A percentile compares a stretch with the other conserved stretches of the same genome.
Evolutionary conservation across 2,329 filamentous ascomycete species (phyloP).

Genomic region (Stagonosporopsis vannaccii): DNA sequence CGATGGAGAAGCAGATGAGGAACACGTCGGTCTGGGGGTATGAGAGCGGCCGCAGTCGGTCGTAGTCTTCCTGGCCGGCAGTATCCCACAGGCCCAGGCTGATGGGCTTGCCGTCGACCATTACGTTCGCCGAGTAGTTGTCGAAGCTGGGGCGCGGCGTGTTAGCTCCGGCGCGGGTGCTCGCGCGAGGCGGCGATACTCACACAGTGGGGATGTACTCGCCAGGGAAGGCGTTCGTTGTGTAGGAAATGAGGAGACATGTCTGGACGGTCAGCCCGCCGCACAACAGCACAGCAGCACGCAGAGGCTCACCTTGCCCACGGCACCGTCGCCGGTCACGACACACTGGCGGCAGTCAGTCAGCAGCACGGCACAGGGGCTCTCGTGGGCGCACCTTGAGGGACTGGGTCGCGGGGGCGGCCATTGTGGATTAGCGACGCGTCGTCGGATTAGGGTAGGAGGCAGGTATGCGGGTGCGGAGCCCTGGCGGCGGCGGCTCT

Average conservation of each 20-base stretch:
- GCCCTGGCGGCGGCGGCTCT: constrained; percentile 31
- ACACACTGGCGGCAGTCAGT: constrained; percentile 56
- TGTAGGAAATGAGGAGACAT: constrained; percentile 98
- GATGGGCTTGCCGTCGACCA: constrained; percentile 98
- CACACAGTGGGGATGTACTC: constrained; percentile 99
- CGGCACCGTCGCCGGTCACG: constrained; percentile 98
- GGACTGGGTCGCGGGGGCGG: constrained; percentile 87
- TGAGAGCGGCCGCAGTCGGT: constrained; percentile 89
- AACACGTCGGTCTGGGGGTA: constrained; percentile 99
- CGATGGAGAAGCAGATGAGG: constrained; percentile 97
- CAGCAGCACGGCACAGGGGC: background rate
- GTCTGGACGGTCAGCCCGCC: constrained; percentile 67
- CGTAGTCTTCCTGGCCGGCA: constrained; percentile 95
- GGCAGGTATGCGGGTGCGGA: constrained; percentile 20
- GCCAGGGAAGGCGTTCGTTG: constrained; percentile 98
- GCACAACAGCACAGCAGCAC: constrained; percentile 21
- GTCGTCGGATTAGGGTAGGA: constrained; percentile 36
- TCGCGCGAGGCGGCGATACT: constrained; percentile 45
- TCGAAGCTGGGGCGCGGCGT: constrained; percentile 73
- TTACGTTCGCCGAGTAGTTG: constrained; percentile 98
- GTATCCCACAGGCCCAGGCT: constrained; percentile 98
- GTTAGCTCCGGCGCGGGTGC: too few species aligned
- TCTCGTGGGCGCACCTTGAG: constrained; percentile 71
- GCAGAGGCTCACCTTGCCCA: constrained; percentile 80
- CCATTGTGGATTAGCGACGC: constrained; percentile 58